Evolutionary conservation across 305 asterid genomes (phyloP).

Genomic region (Fraxinus angustifolia): DNA sequence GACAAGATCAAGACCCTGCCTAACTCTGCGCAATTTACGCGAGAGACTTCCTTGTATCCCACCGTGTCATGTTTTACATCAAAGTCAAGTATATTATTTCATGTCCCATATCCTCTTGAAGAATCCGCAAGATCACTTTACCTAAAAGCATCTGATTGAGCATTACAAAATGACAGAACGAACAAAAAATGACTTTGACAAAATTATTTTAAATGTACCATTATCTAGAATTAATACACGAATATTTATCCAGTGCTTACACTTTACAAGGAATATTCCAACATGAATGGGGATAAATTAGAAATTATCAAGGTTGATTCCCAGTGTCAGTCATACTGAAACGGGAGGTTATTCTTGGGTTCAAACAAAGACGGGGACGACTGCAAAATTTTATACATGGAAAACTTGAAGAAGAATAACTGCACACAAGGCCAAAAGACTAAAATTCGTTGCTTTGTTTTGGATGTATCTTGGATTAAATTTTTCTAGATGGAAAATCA

Average conservation of each 20-base stretch:
- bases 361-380: too few relatives aligned
- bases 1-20: constrained; percentile 95
- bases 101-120: constrained; percentile 45
- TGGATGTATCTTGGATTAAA: too few relatives aligned
- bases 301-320: background rate
- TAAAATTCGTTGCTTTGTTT: too few relatives aligned
- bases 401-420: too few relatives aligned
- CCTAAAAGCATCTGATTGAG: constrained; percentile 35
- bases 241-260: background rate
- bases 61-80: constrained; percentile 61
- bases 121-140: constrained; percentile 63
- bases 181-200: background rate
- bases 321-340: background rate
- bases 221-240: background rate
- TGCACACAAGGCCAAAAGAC: too few relatives aligned
- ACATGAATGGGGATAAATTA: background rate
- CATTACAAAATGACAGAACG: background rate
- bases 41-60: constrained; percentile 73
- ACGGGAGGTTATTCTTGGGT: background rate
- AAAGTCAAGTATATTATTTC: constrained; percentile 54
- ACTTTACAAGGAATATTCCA: background rate
- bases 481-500: background rate
- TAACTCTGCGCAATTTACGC: constrained; percentile 82
- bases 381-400: too few relatives aligned
- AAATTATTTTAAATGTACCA: background rate